Evolutionary conservation across 2,329 filamentous ascomycete genomes (phyloP), one percentile per base, ranked within the genome.

Genomic region (Shiraia sp.): DNA sequence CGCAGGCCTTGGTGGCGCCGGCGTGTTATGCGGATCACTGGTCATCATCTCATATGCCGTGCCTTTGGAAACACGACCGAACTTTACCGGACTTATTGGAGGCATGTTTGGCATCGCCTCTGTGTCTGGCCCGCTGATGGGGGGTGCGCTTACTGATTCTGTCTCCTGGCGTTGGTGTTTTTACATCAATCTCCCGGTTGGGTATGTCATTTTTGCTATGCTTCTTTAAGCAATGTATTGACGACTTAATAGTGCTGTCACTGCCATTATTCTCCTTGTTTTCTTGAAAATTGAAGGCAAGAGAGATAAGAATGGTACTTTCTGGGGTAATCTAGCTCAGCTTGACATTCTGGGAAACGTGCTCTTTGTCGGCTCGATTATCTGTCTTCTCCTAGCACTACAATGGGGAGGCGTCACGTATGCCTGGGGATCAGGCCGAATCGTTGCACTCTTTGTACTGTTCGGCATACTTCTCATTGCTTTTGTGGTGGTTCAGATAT

Each of bases 401-500:
- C 74, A 79, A 49, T 77, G 70, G 66, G 76, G 74, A 2, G 67
- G 66, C 4, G 39, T 61, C 1, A 56, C 59, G 7, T 60, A 68
- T 34, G 29, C 61, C 1, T 83, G 79, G 79, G 54, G 66, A 33
- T 69, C 65, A 2, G 69, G 65, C 0, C 57, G 66, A 0, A 70
- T 72, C 16, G 79, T 82, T 31, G 69, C 66, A 0, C 60, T 76
- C 2, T 80, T 76, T 57, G 67, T 75, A 10, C 49, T 73, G 10
- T 76, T 67, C 1, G 62, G 76, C 0, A 44, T 73, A 0, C 58
- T 73, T 22, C 58, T 77, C 24, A 40, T 64, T 3, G 78, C 79
- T 42, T 53, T 60, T 24, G 42, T 28, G 12, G 24, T 51, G 14
- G 46, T 58, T 35, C 51, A 51, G 22, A 52, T 37, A 39, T 41